These are phyloP conservation scores for Ogataea pini DNA, from an alignment of 805 yeast genomes.

Conservation along the genomic window DNA sequence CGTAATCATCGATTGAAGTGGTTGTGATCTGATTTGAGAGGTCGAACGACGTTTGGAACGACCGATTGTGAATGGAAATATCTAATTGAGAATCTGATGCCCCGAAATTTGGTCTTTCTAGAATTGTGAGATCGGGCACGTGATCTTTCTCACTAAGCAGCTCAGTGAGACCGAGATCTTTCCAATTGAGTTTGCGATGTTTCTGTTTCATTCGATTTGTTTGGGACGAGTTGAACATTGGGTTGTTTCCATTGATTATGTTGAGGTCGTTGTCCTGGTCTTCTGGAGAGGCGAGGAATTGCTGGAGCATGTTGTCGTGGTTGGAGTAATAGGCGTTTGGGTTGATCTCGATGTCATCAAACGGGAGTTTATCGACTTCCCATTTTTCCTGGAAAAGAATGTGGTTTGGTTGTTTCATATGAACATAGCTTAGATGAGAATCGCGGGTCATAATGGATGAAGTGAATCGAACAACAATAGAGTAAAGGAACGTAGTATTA, in stretches of 20 bases:
- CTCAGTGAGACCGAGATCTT: constrained; percentile 30
- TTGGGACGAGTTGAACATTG: constrained; percentile 32
- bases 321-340: constrained; percentile 18
- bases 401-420: constrained; percentile 33
- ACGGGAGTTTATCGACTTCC: constrained; percentile 33
- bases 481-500: not conserved
- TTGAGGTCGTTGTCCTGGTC: constrained; percentile 31
- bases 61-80: not conserved
- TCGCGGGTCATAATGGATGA: constrained; percentile 30
- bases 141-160: constrained; percentile 19
- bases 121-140: constrained; percentile 29
- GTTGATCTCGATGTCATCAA: constrained; percentile 36
- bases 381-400: constrained; percentile 36
- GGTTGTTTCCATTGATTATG: constrained; percentile 26
- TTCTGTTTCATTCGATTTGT: constrained; percentile 30
- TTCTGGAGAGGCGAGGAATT: constrained; percentile 30
- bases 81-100: not conserved
- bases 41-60: constrained; percentile 4
- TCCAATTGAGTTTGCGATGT: constrained; percentile 33
- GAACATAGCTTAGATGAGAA: constrained; percentile 30
- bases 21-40: constrained; percentile 2
- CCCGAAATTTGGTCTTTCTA: constrained; percentile 24
- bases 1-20: constrained; percentile 10
- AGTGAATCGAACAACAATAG: not conserved
- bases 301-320: constrained; percentile 29